Conservation (phyloP, 306 rosid species). For the Prunus persica region DNA sequence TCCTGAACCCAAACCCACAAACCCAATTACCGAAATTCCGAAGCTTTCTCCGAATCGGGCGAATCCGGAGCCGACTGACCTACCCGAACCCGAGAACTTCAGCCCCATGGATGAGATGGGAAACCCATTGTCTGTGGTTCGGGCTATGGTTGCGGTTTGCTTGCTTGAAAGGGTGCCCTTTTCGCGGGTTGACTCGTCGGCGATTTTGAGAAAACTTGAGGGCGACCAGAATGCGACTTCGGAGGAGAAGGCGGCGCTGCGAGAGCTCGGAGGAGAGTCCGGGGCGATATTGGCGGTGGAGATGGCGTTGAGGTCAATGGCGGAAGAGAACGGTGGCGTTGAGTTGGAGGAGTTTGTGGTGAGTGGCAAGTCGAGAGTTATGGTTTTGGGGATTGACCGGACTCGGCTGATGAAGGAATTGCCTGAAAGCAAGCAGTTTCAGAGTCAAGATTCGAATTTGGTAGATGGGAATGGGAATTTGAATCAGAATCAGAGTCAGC, state of each 20-base stretch:
- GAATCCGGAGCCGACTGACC: conserved; percentile 21
- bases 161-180: conserved; percentile 78
- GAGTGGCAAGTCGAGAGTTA: conserved; percentile 80
- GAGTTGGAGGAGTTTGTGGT: conserved; percentile 90
- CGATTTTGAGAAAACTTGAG: conserved; percentile 80
- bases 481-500: conserved; percentile 50
- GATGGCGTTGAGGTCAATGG: conserved; percentile 92
- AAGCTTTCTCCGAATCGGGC: conserved; percentile 23
- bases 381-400: conserved; percentile 75
- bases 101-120: conserved; percentile 40
- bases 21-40: conserved; percentile 30
- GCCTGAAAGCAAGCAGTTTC: conserved; percentile 64
- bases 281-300: conserved; percentile 84
- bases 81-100: conserved; percentile 22
- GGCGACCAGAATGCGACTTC: conserved; percentile 57
- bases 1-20: conserved; percentile 27
- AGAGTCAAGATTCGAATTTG: conserved; percentile 40
- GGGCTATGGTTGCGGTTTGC: conserved; percentile 84
- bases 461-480: conserved; percentile 43
- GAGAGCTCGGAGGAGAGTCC: conserved; percentile 77
- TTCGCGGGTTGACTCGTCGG: conserved; percentile 78
- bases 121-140: conserved; percentile 61
- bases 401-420: conserved; percentile 75
- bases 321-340: conserved; percentile 72
- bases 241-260: conserved; percentile 65